Evolutionary conservation across 768 basidiomycete species (phyloP).

Genomic region (Suillus luteus): DNA sequence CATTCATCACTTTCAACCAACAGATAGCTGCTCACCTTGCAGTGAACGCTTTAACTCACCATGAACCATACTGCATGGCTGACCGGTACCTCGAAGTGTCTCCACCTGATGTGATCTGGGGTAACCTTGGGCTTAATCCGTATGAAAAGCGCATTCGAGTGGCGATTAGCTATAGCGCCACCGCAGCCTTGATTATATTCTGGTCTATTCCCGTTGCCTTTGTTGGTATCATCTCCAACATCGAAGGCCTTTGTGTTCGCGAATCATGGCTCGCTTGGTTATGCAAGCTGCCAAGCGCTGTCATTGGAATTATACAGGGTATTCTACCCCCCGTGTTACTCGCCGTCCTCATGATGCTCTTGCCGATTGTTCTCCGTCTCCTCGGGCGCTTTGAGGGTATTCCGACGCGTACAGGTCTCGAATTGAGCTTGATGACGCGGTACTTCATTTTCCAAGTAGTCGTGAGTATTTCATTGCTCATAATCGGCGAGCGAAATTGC

Average conservation of each 20-base stretch:
- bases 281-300: conserved; percentile 60
- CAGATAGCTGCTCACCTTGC: conserved; percentile 95
- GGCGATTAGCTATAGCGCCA: conserved; percentile 70
- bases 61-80: conserved; percentile 83
- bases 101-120: conserved; percentile 91
- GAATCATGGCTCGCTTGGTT: conserved; percentile 84
- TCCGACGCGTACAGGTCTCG: conserved; percentile 79
- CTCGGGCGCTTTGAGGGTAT: conserved; percentile 89
- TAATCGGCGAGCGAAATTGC: conserved; percentile 1
- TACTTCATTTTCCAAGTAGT: conserved; percentile 93
- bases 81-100: conserved; percentile 78
- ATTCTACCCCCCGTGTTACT: conserved; percentile 85
- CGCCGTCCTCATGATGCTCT: conserved; percentile 87
- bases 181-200: conserved; percentile 77
- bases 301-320: conserved; percentile 87
- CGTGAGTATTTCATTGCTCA: conserved; percentile 48
- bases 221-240: conserved; percentile 84
- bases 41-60: conserved; percentile 70
- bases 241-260: conserved; percentile 63
- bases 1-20: conserved; percentile 88
- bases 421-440: conserved; percentile 89
- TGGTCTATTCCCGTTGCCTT: conserved; percentile 91
- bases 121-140: conserved; percentile 84
- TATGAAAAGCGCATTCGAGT: conserved; percentile 77
- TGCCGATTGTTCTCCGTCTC: conserved; percentile 81